Conservation (phyloP, 495 filamentous ascomycete genomes). For the Elasticomyces elasticus region DNA sequence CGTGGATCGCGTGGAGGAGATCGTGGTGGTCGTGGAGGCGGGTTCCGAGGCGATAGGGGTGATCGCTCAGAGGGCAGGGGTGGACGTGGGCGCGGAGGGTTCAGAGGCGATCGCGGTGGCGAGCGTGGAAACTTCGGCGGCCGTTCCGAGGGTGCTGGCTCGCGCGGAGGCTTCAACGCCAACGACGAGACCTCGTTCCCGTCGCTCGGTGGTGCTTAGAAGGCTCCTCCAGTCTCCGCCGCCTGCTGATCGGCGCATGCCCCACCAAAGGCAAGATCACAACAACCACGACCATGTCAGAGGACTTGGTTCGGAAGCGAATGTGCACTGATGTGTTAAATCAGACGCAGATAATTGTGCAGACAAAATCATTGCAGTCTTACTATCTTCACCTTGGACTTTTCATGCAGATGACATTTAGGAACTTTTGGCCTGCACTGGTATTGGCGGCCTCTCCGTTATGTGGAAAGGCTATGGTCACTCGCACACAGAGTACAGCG, state of each 20-base stretch:
- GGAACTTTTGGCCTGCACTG: no score
- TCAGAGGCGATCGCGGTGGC: constrained; percentile 5
- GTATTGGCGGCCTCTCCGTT: no score
- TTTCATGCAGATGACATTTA: no score
- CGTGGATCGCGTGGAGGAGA: constrained; percentile 32
- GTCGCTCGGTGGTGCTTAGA: constrained; percentile 44
- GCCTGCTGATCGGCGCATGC: not conserved
- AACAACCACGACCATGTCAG: no score
- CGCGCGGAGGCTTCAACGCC: constrained; percentile 38
- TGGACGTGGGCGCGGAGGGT: constrained; percentile 33
- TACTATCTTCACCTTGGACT: no score
- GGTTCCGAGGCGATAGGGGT: constrained; percentile 25
- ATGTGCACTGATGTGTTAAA: no score
- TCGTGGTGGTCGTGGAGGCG: constrained; percentile 31
- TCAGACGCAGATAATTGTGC: no score
- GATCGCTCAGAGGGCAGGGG: constrained; percentile 31
- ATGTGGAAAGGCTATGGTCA: no score
- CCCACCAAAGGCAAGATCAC: no score
- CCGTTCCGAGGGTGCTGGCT: constrained; percentile 17
- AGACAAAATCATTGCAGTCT: no score
- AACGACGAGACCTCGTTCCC: constrained; percentile 63
- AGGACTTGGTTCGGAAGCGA: no score
- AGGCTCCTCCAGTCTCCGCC: not conserved
- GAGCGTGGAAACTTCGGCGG: constrained; percentile 10
- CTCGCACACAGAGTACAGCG: no score